These are phyloP conservation scores for Penicillium goetzii DNA, from an alignment of 495 filamentous ascomycete species.

Conservation along the genomic window DNA sequence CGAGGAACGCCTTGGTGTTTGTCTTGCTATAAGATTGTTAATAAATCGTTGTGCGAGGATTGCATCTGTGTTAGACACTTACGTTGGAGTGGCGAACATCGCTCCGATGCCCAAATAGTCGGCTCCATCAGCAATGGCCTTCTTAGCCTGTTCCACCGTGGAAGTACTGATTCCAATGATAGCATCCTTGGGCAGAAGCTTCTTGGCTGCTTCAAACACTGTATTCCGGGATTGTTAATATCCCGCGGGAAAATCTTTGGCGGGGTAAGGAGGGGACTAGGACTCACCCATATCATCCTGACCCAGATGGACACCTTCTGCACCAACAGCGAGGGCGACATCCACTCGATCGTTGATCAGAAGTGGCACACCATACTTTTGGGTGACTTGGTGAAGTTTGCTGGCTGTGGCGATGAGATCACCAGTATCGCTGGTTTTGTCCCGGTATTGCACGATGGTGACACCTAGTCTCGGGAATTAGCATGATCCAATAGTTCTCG, in stretches of 20 bases:
- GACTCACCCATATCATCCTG: slow-evolving; percentile 87
- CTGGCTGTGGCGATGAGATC: slow-evolving; percentile 71
- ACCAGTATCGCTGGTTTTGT: slow-evolving; percentile 81
- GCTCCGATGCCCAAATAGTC: slow-evolving; percentile 90
- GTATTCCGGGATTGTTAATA: not conserved
- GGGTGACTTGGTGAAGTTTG: slow-evolving; percentile 70
- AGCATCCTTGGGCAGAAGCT: slow-evolving; percentile 70
- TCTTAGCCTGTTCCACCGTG: slow-evolving; percentile 65
- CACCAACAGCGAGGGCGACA: slow-evolving; percentile 82
- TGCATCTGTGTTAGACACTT: slow-evolving; percentile 22
- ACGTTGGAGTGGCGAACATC: slow-evolving; percentile 84
- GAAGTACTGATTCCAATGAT: slow-evolving; percentile 76
- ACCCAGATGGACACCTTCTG: slow-evolving; percentile 91
- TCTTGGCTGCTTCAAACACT: slow-evolving; percentile 62
- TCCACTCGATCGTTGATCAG: slow-evolving; percentile 96
- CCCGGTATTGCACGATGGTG: slow-evolving; percentile 86
- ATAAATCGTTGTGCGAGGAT: not conserved
- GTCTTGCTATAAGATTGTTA: slow-evolving; percentile 45
- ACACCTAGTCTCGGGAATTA: slow-evolving; percentile 54
- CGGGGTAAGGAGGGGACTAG: not conserved
- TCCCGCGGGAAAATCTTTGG: not conserved
- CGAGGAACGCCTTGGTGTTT: slow-evolving; percentile 82
- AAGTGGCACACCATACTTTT: slow-evolving; percentile 71
- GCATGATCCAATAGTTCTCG: not conserved
- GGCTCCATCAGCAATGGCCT: slow-evolving; percentile 71